Base-by-base conservation (phyloP, 2,329 filamentous ascomycete species). In the Xylaria sp. region DNA sequence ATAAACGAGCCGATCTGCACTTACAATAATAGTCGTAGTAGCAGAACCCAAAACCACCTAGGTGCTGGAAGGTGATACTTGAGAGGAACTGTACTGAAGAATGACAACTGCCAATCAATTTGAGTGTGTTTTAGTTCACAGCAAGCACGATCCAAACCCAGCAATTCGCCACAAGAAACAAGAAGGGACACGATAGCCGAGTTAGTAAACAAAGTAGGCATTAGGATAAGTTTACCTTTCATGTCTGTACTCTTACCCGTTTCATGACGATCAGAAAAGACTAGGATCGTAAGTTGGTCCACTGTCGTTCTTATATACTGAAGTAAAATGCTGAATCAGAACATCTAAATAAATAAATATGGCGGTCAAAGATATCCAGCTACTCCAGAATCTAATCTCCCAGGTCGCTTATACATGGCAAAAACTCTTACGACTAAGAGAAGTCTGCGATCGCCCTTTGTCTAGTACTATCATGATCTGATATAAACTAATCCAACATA, bases 1-100 rank as follows among this genome's bases (percentile, higher is more conserved):
- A n/a, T 20, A 45, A 22, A 45, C n/a, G 10, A 22, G n/a, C 42
- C 20, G 42, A 45, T 5, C 42, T 25, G 20, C 10, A 5, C 11
- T 25, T 45, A 22, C 20, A 22, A 10, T 5, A 31, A 31, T 6
- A 51, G 47, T 6, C n/a, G 36, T 20, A 53, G 27, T 36, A 25
- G 22, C 11, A 47, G 5, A 44, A 27, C 7, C 15, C n/a, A n/a
- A n/a, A 20, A 22, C 25, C 25, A 29, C 25, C n/a, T n/a, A n/a
- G n/a, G n/a, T 39, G 9, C 27, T 15, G 61, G 65, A 65, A 67
- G 62, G 57, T 6, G 20, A 25, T 17, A 53, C 42, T 22, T 10
- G n/a, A 5, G 20, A 44, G 5, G n/a, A 29, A 36, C 13, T 1
- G n/a, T 53, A n/a, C 15, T 5, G 3, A 7, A 13, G 29, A 36